Conservation (phyloP, 768 basidiomycete species). For the Xerocomellus dryophilus region DNA sequence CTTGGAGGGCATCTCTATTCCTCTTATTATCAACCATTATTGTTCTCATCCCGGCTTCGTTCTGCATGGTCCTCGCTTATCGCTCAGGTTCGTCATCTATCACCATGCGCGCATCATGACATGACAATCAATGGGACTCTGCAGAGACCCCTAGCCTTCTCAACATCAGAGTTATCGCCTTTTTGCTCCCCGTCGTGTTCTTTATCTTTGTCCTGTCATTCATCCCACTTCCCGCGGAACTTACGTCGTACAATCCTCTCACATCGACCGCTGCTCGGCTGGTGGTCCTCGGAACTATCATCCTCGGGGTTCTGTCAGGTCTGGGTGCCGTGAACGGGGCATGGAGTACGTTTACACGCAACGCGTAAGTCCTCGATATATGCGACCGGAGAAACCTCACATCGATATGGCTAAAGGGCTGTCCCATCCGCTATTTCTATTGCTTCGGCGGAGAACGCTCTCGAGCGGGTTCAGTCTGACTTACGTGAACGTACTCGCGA, state of each 20-base stretch:
- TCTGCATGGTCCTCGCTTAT: slow-evolving; percentile 55
- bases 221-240: slow-evolving; percentile 61
- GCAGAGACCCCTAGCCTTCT: slow-evolving; percentile 26
- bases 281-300: slow-evolving; percentile 70
- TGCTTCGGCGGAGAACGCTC: slow-evolving; percentile 51
- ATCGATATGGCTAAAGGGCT: slow-evolving; percentile 16
- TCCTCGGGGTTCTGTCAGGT: slow-evolving; percentile 78
- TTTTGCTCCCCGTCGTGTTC: slow-evolving; percentile 46
- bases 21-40: slow-evolving; percentile 60
- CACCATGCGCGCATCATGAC: background rate
- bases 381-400: slow-evolving; percentile 6
- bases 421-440: slow-evolving; percentile 35
- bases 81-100: slow-evolving; percentile 29
- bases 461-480: slow-evolving; percentile 60
- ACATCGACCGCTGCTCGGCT: slow-evolving; percentile 58
- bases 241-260: slow-evolving; percentile 40
- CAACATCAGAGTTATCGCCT: slow-evolving; percentile 17
- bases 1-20: slow-evolving; percentile 67
- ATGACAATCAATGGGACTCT: background rate
- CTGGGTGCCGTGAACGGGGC: slow-evolving; percentile 71
- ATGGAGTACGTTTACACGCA: slow-evolving; percentile 41
- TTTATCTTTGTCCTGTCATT: slow-evolving; percentile 63
- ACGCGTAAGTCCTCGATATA: slow-evolving; percentile 25
- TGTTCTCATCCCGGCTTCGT: slow-evolving; percentile 61
- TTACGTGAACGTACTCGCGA: slow-evolving; percentile 37